Evolutionary conservation across 768 basidiomycete genomes (phyloP).

Genomic region (Lepiota subincarnata): DNA sequence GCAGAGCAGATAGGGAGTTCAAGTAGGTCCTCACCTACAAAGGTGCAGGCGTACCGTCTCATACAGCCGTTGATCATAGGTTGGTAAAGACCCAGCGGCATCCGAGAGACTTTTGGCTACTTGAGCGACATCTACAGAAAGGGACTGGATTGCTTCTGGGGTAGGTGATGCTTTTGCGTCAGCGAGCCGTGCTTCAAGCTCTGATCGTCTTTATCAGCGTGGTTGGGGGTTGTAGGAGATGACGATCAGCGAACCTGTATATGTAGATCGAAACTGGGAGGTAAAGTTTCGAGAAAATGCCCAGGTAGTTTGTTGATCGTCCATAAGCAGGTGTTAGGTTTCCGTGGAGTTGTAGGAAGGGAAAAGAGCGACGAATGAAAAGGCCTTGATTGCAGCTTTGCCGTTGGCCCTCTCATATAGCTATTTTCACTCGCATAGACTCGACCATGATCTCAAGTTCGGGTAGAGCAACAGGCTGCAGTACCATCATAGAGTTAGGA

Average conservation of each 20-base stretch:
- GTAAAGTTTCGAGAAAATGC: slow-evolving; percentile 50
- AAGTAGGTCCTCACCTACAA: neutral
- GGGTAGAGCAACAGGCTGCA: no score
- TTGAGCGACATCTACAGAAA: slow-evolving; percentile 50
- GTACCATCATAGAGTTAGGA: no score
- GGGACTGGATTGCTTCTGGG: slow-evolving; percentile 35
- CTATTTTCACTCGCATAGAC: no score
- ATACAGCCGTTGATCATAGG: slow-evolving; percentile 72
- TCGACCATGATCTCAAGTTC: no score
- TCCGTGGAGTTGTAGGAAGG: no score
- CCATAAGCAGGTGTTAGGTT: neutral
- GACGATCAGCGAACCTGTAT: slow-evolving; percentile 41
- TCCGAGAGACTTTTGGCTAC: slow-evolving; percentile 60
- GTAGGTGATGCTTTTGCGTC: slow-evolving; percentile 29
- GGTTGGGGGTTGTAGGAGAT: slow-evolving; percentile 9
- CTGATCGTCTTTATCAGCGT: slow-evolving; percentile 27
- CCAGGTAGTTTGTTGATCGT: slow-evolving; percentile 32
- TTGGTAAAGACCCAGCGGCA: slow-evolving; percentile 60
- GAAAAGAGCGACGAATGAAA: neutral
- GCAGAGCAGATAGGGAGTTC: neutral
- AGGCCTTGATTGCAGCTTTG: no score
- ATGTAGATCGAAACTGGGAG: slow-evolving; percentile 43
- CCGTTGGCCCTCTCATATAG: no score
- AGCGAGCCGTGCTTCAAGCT: slow-evolving; percentile 44
- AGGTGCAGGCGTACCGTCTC: slow-evolving; percentile 32